A percentile compares a stretch with the other conserved stretches of the same genome.
Conservation (phyloP, 1,284 basidiomycete species). For the Apiotrichum porosum region DNA sequence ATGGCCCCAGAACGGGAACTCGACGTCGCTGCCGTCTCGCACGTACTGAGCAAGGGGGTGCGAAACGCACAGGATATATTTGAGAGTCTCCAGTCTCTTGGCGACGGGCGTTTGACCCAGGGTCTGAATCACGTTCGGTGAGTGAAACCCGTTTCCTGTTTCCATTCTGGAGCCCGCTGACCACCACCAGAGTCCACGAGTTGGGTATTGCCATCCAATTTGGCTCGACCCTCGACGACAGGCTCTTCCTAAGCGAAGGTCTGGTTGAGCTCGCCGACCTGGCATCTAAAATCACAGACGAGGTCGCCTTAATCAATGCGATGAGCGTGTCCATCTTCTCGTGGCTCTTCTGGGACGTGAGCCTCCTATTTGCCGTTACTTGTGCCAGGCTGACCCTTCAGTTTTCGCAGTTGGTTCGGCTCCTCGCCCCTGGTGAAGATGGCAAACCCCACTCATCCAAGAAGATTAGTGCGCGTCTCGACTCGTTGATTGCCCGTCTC, state of each 20-base stretch:
- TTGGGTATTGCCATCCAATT: slow-evolving; percentile 34
- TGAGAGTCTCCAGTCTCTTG: slow-evolving; percentile 34
- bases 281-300: slow-evolving; percentile 37
- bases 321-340: slow-evolving; percentile 40
- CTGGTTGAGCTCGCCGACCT: slow-evolving; percentile 40
- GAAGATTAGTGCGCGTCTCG: slow-evolving; percentile 23
- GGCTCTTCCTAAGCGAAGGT: slow-evolving; percentile 30
- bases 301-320: slow-evolving; percentile 36
- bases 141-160: slow-evolving; percentile 6
- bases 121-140: slow-evolving; percentile 38
- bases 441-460: neutral
- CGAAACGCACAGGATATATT: slow-evolving; percentile 40
- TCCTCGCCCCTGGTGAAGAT: slow-evolving; percentile 18
- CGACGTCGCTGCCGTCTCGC: slow-evolving; percentile 31
- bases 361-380: no score
- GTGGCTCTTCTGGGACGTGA: slow-evolving; percentile 44
- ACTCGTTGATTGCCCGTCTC: slow-evolving; percentile 33
- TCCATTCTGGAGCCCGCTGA: neutral
- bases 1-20: neutral
- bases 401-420: slow-evolving; percentile 32
- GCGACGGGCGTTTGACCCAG: slow-evolving; percentile 29
- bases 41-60: slow-evolving; percentile 31
- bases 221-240: slow-evolving; percentile 34
- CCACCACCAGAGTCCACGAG: slow-evolving; percentile 37
- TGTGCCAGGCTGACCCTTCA: no score